Conservation (phyloP, 768 basidiomycete genomes). For the Mycena chlorophos region DNA sequence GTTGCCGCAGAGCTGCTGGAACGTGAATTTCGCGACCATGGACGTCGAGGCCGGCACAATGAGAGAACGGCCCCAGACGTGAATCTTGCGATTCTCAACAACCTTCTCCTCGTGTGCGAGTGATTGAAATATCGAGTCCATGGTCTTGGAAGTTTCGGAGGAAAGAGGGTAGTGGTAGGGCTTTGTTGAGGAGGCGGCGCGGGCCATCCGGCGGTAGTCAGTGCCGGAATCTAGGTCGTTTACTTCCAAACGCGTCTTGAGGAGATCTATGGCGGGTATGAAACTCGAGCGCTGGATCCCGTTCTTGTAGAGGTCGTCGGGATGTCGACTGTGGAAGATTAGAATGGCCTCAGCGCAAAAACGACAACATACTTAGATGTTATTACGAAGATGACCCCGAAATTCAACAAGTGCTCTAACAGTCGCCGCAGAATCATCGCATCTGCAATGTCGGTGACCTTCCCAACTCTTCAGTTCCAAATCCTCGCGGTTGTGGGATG, state of each 20-base stretch:
- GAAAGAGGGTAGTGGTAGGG: conserved; percentile 80
- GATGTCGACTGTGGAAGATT: conserved; percentile 75
- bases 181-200: conserved; percentile 82
- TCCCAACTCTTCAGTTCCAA: conserved; percentile 2
- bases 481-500: background rate
- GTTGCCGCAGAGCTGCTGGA: conserved; percentile 82
- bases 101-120: conserved; percentile 54
- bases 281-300: conserved; percentile 96
- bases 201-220: conserved; percentile 95
- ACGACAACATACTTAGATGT: conserved; percentile 85
- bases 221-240: conserved; percentile 95
- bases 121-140: conserved; percentile 61
- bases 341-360: background rate
- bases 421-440: conserved; percentile 96
- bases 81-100: conserved; percentile 63
- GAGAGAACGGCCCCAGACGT: conserved; percentile 90
- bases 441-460: conserved; percentile 97
- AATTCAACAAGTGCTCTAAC: conserved; percentile 80
- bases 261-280: conserved; percentile 89
- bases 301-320: conserved; percentile 97
- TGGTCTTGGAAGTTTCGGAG: conserved; percentile 66
- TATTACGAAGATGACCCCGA: conserved; percentile 92
- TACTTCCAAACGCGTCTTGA: conserved; percentile 84
- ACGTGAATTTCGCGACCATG: conserved; percentile 81
- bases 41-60: conserved; percentile 77